phyloP scores from a whole-genome alignment of 1,284 basidiomycete species.

The Pseudozyma hubeiensis region DNA sequence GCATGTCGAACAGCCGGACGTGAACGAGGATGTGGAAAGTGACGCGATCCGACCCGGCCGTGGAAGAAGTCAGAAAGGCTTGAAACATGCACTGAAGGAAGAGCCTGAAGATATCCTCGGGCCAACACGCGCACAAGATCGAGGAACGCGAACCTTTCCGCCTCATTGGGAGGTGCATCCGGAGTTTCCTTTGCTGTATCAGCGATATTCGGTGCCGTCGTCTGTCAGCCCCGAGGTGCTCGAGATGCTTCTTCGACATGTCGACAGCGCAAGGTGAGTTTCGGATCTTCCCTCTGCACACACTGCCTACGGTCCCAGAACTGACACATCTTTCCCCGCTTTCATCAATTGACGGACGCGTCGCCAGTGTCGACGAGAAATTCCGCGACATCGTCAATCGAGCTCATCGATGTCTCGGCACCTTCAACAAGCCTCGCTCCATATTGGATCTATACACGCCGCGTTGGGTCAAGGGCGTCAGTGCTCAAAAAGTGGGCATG shows the following conservation, averaged over 20 bases:
- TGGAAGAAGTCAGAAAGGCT: too few species aligned
- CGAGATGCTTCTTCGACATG: constrained; percentile 24
- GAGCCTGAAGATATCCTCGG: constrained; percentile 4
- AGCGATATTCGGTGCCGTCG: constrained; percentile 39
- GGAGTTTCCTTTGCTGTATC: constrained; percentile 41
- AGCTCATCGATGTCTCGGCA: constrained; percentile 24
- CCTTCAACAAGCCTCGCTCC: constrained; percentile 41
- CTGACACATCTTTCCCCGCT: too few species aligned
- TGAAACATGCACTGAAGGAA: neutral
- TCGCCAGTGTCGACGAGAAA: constrained; percentile 16
- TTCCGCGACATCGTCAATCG: constrained; percentile 21
- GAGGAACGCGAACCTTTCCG: constrained; percentile 25
- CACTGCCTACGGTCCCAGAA: too few species aligned
- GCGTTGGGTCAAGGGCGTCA: constrained; percentile 38
- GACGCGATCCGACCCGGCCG: too few species aligned
- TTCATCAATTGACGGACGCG: neutral
- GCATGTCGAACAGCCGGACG: too few species aligned
- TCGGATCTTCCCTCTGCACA: neutral
- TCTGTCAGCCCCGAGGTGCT: constrained; percentile 41
- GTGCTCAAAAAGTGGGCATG: constrained; percentile 49
- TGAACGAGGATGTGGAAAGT: too few species aligned
- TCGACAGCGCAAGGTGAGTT: constrained; percentile 26
- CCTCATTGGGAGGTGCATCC: constrained; percentile 23
- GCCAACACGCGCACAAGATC: neutral
- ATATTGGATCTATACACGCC: constrained; percentile 58